Evolutionary conservation across 345 rosid genomes (phyloP).

Genomic region (Tarenaya hassleriana): DNA sequence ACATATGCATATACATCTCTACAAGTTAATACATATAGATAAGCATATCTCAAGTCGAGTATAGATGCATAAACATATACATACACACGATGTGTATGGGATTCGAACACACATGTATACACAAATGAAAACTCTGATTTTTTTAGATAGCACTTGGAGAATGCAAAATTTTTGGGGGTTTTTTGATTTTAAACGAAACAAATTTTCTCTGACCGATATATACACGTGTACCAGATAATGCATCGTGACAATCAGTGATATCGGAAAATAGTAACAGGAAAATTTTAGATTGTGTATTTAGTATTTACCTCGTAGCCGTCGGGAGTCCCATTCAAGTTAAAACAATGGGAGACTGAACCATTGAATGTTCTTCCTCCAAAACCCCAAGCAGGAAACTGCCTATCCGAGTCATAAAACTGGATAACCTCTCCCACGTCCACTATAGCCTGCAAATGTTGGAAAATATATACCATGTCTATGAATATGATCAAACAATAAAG

Average conservation of each 20-base stretch:
- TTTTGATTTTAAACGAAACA: neutral
- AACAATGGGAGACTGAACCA: conserved; percentile 68
- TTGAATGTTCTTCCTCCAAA: conserved; percentile 66
- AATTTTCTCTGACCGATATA: neutral
- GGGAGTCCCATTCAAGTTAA: conserved; percentile 61
- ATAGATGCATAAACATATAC: no score
- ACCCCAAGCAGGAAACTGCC: conserved; percentile 79
- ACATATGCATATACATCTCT: no score
- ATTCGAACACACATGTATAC: no score
- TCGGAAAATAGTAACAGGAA: no score
- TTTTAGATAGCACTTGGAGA: neutral
- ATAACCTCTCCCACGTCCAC: conserved; percentile 80
- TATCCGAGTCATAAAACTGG: conserved; percentile 80
- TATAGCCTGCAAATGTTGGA: conserved; percentile 51
- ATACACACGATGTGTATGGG: no score
- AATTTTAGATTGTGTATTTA: no score
- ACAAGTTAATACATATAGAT: no score
- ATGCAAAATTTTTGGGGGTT: conserved; percentile 5
- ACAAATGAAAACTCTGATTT: neutral
- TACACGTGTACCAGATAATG: neutral
- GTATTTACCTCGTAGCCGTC: conserved; percentile 50
- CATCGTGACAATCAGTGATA: neutral
- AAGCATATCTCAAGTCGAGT: no score
- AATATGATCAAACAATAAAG: neutral
- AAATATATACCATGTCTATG: conserved; percentile 10